Conservation (phyloP, 2,329 filamentous ascomycete genomes). For the Leptographium radiaticola region DNA sequence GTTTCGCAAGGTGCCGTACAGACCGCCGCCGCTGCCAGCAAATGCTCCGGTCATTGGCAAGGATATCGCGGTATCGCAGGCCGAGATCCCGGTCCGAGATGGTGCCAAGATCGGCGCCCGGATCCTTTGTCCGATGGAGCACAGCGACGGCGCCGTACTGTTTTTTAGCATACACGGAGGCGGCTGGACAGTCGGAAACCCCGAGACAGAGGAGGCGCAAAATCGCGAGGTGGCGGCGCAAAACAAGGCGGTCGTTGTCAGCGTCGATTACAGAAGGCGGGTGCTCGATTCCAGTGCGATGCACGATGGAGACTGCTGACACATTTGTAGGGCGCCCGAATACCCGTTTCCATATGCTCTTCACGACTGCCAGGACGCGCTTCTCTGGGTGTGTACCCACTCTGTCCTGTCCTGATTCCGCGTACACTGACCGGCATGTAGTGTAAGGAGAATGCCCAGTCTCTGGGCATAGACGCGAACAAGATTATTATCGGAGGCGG, state of each 20-base stretch:
- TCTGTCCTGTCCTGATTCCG: neutral
- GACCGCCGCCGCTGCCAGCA: neutral
- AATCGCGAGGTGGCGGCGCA: constrained; percentile 3
- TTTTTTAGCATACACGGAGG: constrained; percentile 6
- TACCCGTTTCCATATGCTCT: constrained; percentile 10
- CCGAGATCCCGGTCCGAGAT: neutral
- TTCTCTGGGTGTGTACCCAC: constrained; percentile 6
- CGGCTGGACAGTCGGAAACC: constrained; percentile 9
- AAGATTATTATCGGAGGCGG: constrained; percentile 9
- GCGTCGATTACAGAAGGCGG: constrained; percentile 10
- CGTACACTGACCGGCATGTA: neutral
- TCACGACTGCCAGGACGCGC: constrained; percentile 6
- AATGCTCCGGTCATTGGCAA: neutral
- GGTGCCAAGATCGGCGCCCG: neutral
- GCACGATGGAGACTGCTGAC: neutral
- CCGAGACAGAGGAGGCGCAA: constrained; percentile 9
- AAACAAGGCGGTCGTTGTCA: constrained; percentile 6
- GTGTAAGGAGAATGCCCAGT: constrained; percentile 1
- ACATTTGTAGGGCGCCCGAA: constrained; percentile 7
- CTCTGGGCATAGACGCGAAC: constrained; percentile 5
- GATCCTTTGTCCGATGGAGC: neutral
- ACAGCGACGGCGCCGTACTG: neutral
- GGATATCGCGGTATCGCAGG: neutral
- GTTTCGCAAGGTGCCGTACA: constrained; percentile 7
- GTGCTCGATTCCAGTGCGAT: neutral